Evolutionary conservation across 371 early-diverging fungal genomes (phyloP).

Genomic region (Lichtheimia hyalospora): DNA sequence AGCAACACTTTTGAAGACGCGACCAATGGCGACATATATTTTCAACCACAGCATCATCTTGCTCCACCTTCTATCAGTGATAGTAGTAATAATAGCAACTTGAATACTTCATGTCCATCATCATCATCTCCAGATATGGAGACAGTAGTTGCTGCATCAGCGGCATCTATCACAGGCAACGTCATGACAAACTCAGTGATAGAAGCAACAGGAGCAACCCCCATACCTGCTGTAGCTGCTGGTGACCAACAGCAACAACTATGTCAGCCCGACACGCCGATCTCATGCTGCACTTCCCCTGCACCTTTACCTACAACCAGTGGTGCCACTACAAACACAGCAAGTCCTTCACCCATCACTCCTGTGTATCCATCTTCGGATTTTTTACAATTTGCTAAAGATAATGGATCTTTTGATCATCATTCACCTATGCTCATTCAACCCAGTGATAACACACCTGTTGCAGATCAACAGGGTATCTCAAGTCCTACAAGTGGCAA

Average conservation of each 20-base stretch:
- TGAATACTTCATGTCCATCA: not conserved
- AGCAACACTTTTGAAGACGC: not conserved
- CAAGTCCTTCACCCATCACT: slow-evolving; percentile 26
- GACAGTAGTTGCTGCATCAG: not conserved
- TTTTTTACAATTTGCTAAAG: slow-evolving; percentile 1
- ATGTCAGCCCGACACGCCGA: slow-evolving; percentile 6
- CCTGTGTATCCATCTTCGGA: slow-evolving; percentile 5
- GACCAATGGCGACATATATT: not conserved
- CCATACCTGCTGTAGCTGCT: not conserved
- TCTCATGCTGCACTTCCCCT: slow-evolving; percentile 27
- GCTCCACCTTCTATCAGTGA: too few species aligned
- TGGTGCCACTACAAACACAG: slow-evolving; percentile 12
- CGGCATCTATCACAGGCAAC: not conserved
- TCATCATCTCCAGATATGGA: not conserved
- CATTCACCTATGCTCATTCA: slow-evolving; percentile 15
- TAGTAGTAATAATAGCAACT: not conserved
- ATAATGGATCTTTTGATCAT: not conserved
- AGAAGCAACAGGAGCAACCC: not conserved
- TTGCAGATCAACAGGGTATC: not conserved
- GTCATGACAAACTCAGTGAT: not conserved
- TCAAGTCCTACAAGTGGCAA: not conserved
- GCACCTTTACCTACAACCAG: slow-evolving; percentile 11
- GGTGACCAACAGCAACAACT: not conserved
- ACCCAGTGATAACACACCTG: slow-evolving; percentile 13
- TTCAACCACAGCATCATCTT: not conserved